phyloP scores from a whole-genome alignment of 2,329 filamentous ascomycete genomes.

The Aspergillus pseudoviridinutans region DNA sequence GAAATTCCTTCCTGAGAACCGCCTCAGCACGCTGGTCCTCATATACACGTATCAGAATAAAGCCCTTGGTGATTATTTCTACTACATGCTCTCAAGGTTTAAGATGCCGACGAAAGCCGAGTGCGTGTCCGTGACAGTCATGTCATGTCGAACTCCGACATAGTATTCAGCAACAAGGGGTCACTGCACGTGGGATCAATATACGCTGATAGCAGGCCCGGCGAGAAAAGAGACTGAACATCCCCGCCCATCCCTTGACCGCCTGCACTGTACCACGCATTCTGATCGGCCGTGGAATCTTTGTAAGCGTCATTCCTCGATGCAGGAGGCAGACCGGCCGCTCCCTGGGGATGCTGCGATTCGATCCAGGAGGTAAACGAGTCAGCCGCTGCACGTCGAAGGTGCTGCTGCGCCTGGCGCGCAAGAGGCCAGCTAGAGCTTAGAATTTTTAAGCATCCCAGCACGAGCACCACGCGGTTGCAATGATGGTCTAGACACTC shows the following conservation, averaged over 20 bases:
- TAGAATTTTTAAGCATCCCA: slow-evolving; percentile 32
- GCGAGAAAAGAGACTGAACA: slow-evolving; percentile 23
- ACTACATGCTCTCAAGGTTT: background rate
- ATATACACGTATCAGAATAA: background rate
- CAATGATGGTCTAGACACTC: slow-evolving; percentile 38
- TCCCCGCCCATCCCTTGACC: slow-evolving; percentile 10
- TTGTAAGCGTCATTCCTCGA: slow-evolving; percentile 1
- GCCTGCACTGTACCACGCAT: background rate
- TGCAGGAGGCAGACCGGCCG: background rate
- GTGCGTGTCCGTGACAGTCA: background rate
- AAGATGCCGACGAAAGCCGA: background rate
- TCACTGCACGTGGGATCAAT: slow-evolving; percentile 26
- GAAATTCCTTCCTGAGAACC: too few species aligned
- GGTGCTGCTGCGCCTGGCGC: slow-evolving; percentile 22
- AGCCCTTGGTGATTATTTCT: background rate
- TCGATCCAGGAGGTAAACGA: slow-evolving; percentile 10
- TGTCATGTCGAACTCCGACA: background rate
- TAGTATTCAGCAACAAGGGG: background rate
- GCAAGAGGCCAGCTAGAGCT: slow-evolving; percentile 29
- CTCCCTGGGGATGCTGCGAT: slow-evolving; percentile 3
- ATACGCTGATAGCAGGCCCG: slow-evolving; percentile 23
- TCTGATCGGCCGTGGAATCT: background rate
- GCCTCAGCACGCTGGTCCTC: too few species aligned
- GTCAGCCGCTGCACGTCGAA: slow-evolving; percentile 27
- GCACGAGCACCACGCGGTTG: slow-evolving; percentile 33